Conservation (phyloP, 2,329 filamentous ascomycete species). For the Fusarium algeriense region DNA sequence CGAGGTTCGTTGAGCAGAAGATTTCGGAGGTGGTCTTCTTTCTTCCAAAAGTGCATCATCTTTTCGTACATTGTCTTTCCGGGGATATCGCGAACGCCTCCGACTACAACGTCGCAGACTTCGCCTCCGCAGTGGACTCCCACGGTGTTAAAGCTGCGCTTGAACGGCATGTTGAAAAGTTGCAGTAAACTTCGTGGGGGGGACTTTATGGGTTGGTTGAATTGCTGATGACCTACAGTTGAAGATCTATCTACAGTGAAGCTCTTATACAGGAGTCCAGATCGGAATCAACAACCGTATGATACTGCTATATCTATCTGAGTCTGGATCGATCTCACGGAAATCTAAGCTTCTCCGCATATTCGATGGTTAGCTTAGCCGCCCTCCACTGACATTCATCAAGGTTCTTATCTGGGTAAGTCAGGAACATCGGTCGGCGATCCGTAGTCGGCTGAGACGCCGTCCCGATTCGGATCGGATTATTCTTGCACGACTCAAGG, state of each 20-base stretch:
- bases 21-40: conserved; percentile 29
- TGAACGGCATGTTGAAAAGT: conserved; percentile 15
- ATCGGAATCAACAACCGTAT: conserved; percentile 1
- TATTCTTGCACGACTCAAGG: neutral
- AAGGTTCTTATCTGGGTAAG: neutral
- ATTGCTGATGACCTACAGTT: neutral
- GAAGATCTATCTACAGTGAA: neutral
- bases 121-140: conserved; percentile 37
- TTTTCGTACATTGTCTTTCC: conserved; percentile 38
- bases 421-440: neutral
- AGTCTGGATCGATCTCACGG: neutral
- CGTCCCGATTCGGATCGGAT: neutral
- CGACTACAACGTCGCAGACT: conserved; percentile 38
- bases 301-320: neutral
- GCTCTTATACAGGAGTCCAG: neutral
- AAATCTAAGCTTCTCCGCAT: neutral
- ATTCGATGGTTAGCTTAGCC: neutral
- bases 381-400: neutral
- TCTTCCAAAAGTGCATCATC: conserved; percentile 34
- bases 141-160: conserved; percentile 38
- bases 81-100: conserved; percentile 34
- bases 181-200: accelerated
- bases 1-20: conserved; percentile 35
- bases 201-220: too few relatives aligned
- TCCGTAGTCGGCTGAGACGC: neutral